These are phyloP conservation scores for Kwoniella dendrophila DNA, from an alignment of 768 basidiomycete genomes.

Conservation along the genomic window DNA sequence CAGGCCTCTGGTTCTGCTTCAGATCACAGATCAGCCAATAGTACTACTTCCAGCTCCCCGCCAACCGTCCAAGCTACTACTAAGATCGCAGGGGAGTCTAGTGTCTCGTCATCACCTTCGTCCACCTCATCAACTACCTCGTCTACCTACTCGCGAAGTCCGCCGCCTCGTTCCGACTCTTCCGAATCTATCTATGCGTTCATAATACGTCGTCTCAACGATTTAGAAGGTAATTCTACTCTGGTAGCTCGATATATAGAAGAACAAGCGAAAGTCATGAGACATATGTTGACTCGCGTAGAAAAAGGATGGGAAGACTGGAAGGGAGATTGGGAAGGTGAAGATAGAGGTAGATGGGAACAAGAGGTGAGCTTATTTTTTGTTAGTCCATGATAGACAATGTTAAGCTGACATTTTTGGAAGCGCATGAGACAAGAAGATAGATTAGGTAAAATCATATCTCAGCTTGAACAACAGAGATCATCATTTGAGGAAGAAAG, in stretches of 20 bases:
- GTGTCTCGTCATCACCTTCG: not conserved
- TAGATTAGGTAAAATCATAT: conserved; percentile 75
- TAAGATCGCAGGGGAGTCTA: not conserved
- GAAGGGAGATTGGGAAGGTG: conserved; percentile 35
- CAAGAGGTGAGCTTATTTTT: conserved; percentile 37
- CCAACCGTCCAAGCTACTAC: not conserved
- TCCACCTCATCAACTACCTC: conserved; percentile 11
- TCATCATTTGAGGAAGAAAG: conserved; percentile 71
- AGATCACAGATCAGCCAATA: not conserved
- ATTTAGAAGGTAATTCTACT: conserved; percentile 83
- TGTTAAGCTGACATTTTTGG: conserved; percentile 7
- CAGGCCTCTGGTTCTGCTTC: not conserved
- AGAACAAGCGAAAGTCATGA: conserved; percentile 76
- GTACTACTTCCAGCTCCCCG: not conserved
- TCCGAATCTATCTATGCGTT: conserved; percentile 90
- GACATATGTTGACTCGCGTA: conserved; percentile 66
- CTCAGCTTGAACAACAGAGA: conserved; percentile 62
- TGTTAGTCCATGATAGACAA: not conserved
- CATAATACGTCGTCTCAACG: conserved; percentile 88
- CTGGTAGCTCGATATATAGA: conserved; percentile 83
- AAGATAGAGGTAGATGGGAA: conserved; percentile 41
- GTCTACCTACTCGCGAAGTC: conserved; percentile 17
- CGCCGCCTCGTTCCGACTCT: conserved; percentile 41
- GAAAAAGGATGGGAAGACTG: conserved; percentile 43
- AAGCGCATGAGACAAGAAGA: conserved; percentile 52